Percentiles rank a stretch among this genome's conserved stretches.
These are phyloP conservation scores for Exophiala bonariae DNA, from an alignment of 2,329 filamentous ascomycete species.

Conservation along the genomic window DNA sequence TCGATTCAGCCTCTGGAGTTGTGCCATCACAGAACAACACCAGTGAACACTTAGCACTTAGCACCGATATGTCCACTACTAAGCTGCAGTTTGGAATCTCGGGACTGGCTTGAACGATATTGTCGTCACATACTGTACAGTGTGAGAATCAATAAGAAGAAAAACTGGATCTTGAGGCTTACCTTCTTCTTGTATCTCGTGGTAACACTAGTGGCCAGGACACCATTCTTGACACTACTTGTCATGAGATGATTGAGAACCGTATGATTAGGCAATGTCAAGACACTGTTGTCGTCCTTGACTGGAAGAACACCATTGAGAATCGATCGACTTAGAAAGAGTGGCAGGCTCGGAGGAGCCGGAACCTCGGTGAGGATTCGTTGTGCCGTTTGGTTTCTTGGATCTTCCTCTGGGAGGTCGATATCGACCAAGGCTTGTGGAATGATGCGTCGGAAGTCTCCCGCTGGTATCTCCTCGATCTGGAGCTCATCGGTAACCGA, in stretches of 20 bases:
- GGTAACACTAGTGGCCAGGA: constrained; percentile 91
- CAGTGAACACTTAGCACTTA: no score
- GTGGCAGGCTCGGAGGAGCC: constrained; percentile 78
- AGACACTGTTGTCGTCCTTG: constrained; percentile 96
- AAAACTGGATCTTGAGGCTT: constrained; percentile 14
- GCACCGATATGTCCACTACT: constrained; percentile 1
- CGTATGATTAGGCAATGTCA: constrained; percentile 96
- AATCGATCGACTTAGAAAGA: constrained; percentile 92
- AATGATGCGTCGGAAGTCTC: constrained; percentile 69
- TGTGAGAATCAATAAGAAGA: background rate
- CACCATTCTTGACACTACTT: constrained; percentile 95
- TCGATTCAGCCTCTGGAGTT: background rate
- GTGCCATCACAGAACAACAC: constrained; percentile 3
- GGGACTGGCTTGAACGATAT: constrained; percentile 93
- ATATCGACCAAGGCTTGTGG: constrained; percentile 85
- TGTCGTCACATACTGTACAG: constrained; percentile 82
- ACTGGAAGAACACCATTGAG: constrained; percentile 86
- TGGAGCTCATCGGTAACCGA: constrained; percentile 26
- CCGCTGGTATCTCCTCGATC: constrained; percentile 54
- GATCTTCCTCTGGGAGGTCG: constrained; percentile 78
- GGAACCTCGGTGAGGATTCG: constrained; percentile 76
- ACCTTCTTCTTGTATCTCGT: constrained; percentile 94
- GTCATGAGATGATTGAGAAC: constrained; percentile 95
- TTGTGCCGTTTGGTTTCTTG: constrained; percentile 71
- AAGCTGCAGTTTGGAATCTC: constrained; percentile 6